Evolutionary conservation across 2,329 filamentous ascomycete species (phyloP).

Genomic region (Ophiobolus disseminans): DNA sequence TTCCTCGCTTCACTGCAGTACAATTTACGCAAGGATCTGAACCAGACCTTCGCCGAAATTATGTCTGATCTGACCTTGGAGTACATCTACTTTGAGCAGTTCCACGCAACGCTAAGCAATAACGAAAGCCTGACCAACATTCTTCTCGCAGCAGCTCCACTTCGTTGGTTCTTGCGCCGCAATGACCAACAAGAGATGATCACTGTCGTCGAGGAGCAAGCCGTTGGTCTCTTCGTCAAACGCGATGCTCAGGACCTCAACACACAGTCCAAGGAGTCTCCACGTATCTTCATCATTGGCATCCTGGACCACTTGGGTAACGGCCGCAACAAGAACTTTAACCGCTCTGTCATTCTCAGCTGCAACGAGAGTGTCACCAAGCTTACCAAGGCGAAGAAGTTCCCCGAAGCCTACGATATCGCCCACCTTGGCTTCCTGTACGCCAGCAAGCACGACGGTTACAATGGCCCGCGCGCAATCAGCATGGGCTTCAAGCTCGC

Average conservation of each 20-base stretch:
- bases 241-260: conserved; percentile 35
- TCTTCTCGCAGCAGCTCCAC: conserved; percentile 39
- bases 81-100: conserved; percentile 44
- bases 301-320: conserved; percentile 40
- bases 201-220: conserved; percentile 34
- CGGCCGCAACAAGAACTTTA: conserved; percentile 39
- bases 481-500: conserved; percentile 49
- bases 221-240: conserved; percentile 37
- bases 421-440: conserved; percentile 44
- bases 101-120: conserved; percentile 36
- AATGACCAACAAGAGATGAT: conserved; percentile 33
- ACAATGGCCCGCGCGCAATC: conserved; percentile 43
- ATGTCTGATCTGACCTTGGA: conserved; percentile 53
- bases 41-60: conserved; percentile 50
- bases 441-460: conserved; percentile 39
- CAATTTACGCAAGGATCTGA: conserved; percentile 49
- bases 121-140: conserved; percentile 50
- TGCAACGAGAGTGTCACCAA: conserved; percentile 32
- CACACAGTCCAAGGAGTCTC: conserved; percentile 38
- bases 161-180: conserved; percentile 36
- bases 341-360: conserved; percentile 36
- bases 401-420: conserved; percentile 43
- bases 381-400: conserved; percentile 39
- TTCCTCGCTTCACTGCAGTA: conserved; percentile 58
- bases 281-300: conserved; percentile 39